These are phyloP conservation scores for Aspergillus japonicus DNA, from an alignment of 2,329 filamentous ascomycete species.

Conservation along the genomic window DNA sequence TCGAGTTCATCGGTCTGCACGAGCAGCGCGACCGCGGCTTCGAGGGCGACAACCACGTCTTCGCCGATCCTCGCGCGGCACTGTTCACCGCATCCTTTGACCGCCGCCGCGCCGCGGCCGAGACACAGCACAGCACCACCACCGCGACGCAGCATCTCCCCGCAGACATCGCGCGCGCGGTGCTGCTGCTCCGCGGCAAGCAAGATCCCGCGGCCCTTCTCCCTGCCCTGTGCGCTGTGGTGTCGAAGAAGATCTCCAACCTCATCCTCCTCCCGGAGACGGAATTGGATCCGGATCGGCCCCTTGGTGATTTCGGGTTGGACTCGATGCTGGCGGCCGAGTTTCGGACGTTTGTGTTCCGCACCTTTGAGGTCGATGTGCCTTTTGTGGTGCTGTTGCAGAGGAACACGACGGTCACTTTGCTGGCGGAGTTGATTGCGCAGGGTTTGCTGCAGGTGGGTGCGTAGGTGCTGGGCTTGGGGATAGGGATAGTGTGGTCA, in stretches of 20 bases:
- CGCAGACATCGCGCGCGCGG: background rate
- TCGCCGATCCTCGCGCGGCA: conserved; percentile 6
- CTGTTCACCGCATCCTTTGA: conserved; percentile 1
- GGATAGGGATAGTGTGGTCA: too few species aligned
- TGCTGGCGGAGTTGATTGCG: background rate
- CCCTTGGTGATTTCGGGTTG: conserved; percentile 19
- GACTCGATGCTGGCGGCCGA: conserved; percentile 29
- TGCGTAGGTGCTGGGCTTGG: too few species aligned
- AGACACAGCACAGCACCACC: background rate
- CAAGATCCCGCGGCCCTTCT: background rate
- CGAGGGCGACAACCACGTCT: conserved; percentile 6
- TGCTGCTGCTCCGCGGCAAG: background rate
- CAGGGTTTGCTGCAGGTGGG: background rate
- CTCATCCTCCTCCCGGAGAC: background rate
- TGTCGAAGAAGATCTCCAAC: background rate
- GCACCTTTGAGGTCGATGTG: conserved; percentile 19
- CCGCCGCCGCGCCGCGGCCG: background rate
- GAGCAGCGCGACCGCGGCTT: conserved; percentile 3
- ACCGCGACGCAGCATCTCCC: background rate
- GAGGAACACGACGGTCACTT: background rate
- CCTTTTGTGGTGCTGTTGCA: conserved; percentile 13
- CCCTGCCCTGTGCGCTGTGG: background rate
- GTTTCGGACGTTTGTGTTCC: conserved; percentile 23
- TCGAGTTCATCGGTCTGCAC: background rate
- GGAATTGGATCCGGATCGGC: background rate